Evolutionary conservation across 768 basidiomycete species (phyloP), one percentile per base, ranked within the genome.

Genomic region (Hypholoma fasciculare): DNA sequence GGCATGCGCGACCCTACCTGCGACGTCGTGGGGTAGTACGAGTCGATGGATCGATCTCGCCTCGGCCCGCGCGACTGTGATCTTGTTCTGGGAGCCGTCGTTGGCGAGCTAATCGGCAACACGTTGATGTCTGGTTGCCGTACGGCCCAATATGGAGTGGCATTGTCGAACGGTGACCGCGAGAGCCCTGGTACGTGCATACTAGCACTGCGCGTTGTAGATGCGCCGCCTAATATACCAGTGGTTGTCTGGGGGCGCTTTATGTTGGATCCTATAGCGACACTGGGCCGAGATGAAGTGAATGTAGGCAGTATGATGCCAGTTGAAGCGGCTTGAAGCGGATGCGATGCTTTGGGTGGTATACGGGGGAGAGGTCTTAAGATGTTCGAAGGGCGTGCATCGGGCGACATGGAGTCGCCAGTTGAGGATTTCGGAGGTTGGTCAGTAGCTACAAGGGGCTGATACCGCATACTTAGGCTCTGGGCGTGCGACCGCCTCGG

Each of bases 401-500:
- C 37, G 51, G 64, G 20, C 5, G 49, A 7, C 30, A 34, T 34
- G 6, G 30, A 34, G 6, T 34, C 30, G 30, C 6, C 30, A 9
- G 62, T 39, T 5, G 55, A 12, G 7, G 55, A 34, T 27, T 30
- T 26, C 34, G 53, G 14, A 17, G 57, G 36, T 4, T 59, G 62
- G 48, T 69, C 67, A 4, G 69, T 67, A 4, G 69, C 67, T 7
- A 66, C 61, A 54, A 71, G 57, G 12, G 72, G 56, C 48, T 71
- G 72, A 54, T 69, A 69, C 20, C 67, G 64, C 56, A 71, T 69
- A n/a, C 63, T 65, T 1, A 70, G 50, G 19, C 62, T 65, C 23
- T 60, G 53, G 14, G 62, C 42, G 30, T 62, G 64, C 42, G 52
- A 23, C 19, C 59, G 55, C 44, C 57, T 63, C 3, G 60, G 53